Evolutionary conservation across 805 yeast genomes (phyloP), one percentile per base, ranked within the genome.

Genomic region (Sugiyamaella chiloensis): DNA sequence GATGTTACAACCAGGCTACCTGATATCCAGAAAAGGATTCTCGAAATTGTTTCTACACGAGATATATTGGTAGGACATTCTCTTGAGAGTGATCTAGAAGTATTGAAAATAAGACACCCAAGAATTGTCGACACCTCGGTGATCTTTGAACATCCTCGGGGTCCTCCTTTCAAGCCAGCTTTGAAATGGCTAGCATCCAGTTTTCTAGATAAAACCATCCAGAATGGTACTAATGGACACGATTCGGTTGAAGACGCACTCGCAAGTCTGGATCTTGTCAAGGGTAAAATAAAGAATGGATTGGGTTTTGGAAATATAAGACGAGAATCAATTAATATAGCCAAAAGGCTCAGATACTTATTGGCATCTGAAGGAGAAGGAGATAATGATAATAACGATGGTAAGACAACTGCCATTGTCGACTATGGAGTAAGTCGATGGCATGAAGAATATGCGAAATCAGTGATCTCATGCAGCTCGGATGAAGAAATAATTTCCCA

Each of bases 11-110:
- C 85, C 0, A 79, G 84, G 0, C 62, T 84, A 12, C 51, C 63
- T 14, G 95, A 90, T 55, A 78, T 87, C 2, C 97, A 89, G 62
- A 51, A 71, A 1, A 69, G 74, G 56, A 49, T 93, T 4, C 43
- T 77, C 1, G 53, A 60, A 2, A 55, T 75, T 1, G 68, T 91
- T 2, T 67, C 78, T 5, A 58, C 74, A 1, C 66, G 70, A 14
- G 97, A 89, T 61, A 72, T 82, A 11, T 60, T 91, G 19, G 76
- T 91, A 44, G 98, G 99, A 1, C 99, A 91, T 63, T 91, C 98
- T 0, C 69, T 91, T 24, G 91, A 90, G 52, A 81, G 84, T 19
- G 99, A 91, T 64, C 70, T 91, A 42, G 71, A 74, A 8, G 95
- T 81, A 2, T 65, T 93, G 60, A 75, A 76, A 55, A 57, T 93